Percentiles rank a stretch among this genome's conserved stretches.
Evolutionary conservation across 257 asterid genomes (phyloP).

Genomic region (Solanum chmielewskii): DNA sequence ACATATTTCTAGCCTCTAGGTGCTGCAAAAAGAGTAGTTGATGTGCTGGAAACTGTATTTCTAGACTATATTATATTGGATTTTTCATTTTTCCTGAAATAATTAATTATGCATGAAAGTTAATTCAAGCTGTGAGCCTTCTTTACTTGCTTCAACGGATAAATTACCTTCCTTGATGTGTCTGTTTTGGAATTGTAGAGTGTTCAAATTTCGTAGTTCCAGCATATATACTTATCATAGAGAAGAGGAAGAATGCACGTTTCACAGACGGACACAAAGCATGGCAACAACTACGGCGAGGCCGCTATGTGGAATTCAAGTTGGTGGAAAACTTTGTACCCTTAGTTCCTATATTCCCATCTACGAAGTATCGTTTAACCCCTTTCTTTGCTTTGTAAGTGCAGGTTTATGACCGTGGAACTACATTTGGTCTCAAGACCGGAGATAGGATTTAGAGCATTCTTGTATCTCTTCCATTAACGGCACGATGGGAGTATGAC

Average conservation of each 20-base stretch:
- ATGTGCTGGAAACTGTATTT: not conserved
- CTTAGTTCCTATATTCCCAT: not conserved
- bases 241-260: too few species aligned
- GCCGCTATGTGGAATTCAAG: constrained; percentile 93
- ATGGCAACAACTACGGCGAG: constrained; percentile 89
- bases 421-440: constrained; percentile 96
- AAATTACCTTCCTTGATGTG: not conserved
- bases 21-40: not conserved
- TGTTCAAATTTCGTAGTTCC: constrained; percentile 90
- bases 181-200: constrained; percentile 40
- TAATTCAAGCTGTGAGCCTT: not conserved
- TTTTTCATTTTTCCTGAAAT: not conserved
- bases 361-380: not conserved
- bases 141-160: not conserved
- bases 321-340: constrained; percentile 34
- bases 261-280: constrained; percentile 57
- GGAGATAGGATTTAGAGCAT: constrained; percentile 98
- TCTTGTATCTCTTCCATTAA: constrained; percentile 90
- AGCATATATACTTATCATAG: constrained; percentile 69
- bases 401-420: constrained; percentile 96
- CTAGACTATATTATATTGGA: not conserved
- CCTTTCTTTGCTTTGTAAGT: not conserved
- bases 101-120: not conserved
- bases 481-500: constrained; percentile 90
- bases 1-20: not conserved